phyloP scores from a whole-genome alignment of 202 grass and related monocot species.

The Panicum hallii region DNA sequence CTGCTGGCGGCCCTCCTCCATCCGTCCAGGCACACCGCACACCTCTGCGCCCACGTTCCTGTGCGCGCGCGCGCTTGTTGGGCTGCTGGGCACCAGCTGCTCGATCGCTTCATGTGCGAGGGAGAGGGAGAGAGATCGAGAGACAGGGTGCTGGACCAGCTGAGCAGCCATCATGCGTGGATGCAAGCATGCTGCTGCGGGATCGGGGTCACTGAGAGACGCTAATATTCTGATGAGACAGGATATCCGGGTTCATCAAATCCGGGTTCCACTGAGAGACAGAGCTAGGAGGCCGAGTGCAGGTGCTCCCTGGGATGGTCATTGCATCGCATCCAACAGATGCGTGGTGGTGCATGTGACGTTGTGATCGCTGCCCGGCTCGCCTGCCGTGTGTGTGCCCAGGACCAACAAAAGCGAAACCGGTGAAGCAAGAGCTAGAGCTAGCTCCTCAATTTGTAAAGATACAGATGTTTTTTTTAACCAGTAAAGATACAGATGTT shows the following conservation, averaged over 20 bases:
- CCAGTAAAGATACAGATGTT: no score
- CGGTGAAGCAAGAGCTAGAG: no score
- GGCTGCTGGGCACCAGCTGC: neutral
- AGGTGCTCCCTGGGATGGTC: neutral
- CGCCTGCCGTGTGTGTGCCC: neutral
- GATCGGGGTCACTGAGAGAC: neutral
- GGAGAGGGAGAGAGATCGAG: neutral
- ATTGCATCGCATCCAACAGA: neutral
- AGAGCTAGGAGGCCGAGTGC: neutral
- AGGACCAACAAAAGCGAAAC: neutral
- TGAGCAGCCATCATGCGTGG: constrained; percentile 19
- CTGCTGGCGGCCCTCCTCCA: neutral
- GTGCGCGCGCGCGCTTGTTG: neutral
- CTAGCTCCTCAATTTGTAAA: no score
- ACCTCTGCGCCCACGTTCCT: neutral
- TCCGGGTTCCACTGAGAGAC: neutral
- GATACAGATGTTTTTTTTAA: no score
- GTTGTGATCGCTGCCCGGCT: constrained; percentile 8
- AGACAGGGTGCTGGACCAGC: constrained; percentile 21
- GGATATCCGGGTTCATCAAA: no score
- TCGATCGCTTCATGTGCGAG: neutral
- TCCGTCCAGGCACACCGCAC: constrained; percentile 14
- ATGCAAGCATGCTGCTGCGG: constrained; percentile 24
- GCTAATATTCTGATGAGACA: no score
- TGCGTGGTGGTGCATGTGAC: constrained; percentile 5